Percentiles rank a stretch among this genome's conserved stretches.
Conservation (phyloP, 192 early-diverging fungal genomes). For the Coemansia sp. region DNA sequence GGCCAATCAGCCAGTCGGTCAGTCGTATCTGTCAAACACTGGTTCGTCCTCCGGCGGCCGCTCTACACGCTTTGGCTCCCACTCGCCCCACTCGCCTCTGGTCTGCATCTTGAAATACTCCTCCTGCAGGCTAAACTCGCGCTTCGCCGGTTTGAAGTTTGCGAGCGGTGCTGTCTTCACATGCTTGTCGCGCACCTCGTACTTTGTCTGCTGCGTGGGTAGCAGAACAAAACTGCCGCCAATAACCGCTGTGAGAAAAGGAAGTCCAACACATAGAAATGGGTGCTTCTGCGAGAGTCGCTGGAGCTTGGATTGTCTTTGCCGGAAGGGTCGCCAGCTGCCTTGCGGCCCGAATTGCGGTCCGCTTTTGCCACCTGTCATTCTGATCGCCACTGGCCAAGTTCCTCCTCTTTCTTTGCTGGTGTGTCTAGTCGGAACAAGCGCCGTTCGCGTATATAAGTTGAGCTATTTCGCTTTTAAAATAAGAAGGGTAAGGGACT, state of each 20-base stretch:
- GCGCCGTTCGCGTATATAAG: too few species aligned
- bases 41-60: slow-evolving; percentile 52
- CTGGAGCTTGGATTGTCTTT: slow-evolving; percentile 21
- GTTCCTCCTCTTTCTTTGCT: neutral
- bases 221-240: slow-evolving; percentile 71
- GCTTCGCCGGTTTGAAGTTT: slow-evolving; percentile 58
- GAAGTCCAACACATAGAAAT: slow-evolving; percentile 69
- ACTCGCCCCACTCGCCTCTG: slow-evolving; percentile 45
- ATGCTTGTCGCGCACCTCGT: slow-evolving; percentile 70
- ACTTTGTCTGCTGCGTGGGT: slow-evolving; percentile 72
- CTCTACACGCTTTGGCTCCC: slow-evolving; percentile 50
- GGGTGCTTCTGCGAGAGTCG: slow-evolving; percentile 54
- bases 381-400: neutral
- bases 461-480: neutral
- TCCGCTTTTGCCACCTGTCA: slow-evolving; percentile 1
- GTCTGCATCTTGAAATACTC: slow-evolving; percentile 62
- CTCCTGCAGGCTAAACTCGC: slow-evolving; percentile 68
- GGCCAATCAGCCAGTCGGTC: neutral
- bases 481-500: neutral
- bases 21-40: slow-evolving; percentile 49
- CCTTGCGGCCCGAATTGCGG: slow-evolving; percentile 8
- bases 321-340: neutral
- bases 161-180: slow-evolving; percentile 58
- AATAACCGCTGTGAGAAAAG: slow-evolving; percentile 68
- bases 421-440: neutral